Base-by-base conservation (phyloP, 768 basidiomycete genomes). In the Lanmaoa pseudosensibilis region DNA sequence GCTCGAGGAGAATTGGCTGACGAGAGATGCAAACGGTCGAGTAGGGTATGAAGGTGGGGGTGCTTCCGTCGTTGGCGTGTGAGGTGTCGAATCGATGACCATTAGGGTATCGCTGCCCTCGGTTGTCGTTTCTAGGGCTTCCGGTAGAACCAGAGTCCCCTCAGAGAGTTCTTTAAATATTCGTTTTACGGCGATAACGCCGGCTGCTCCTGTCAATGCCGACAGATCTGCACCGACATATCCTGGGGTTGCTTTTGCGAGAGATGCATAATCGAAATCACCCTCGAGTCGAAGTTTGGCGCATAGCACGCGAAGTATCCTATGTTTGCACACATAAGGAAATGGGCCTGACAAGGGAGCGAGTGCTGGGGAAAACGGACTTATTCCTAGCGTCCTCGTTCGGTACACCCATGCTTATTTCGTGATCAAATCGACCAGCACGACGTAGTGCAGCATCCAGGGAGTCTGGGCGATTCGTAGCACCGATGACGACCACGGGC, bases 381-480 rank as follows among this genome's bases (percentile, higher is more conserved):
- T 94, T 89, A 59, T 89, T 88, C 54, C 97, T 79, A 0, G 88
- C 94, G 52, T 86, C 86, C 58, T 97, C 90, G 63, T 95, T 93
- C 2, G 97, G 97, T 4, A 99, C 96, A 13, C 91, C 91, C 91
- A 98, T 94, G 49, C 91, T 89, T 48, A 99, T 98, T 74, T 99
- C 97, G 62, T 95, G 92, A 68, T 98, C 97, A 58, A 99, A 99
- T 34, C 97, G 77, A 6, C 97, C 97, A 6, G 95, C 96, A 53
- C 95, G 80, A 33, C 96, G 84, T 18, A 99, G 78, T 0, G 97
- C 97, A 0, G 94, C 85, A 70, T 99, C 97, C 8, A 98, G 79
- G 6, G 95, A 90, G 68, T 98, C 97, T 2, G 94, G 94, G 27
- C 96, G 81, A 71, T 99, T 99, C 0, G 96, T 98, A 2, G 97